Conservation (phyloP, 176 grass and related monocot species). For the Zizania latifolia region DNA sequence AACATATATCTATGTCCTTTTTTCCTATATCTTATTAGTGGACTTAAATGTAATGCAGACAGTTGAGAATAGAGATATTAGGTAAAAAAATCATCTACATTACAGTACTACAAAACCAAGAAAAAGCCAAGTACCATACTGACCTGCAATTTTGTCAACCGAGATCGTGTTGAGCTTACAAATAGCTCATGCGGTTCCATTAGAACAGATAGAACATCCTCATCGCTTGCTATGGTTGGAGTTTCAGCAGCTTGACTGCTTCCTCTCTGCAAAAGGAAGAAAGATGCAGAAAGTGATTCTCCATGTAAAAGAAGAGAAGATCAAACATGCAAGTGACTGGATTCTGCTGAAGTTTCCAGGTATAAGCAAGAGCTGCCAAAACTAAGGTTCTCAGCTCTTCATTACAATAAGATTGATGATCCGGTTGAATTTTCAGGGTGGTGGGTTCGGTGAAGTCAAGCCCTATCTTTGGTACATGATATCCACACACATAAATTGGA, state of each 20-base stretch:
- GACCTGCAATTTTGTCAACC: conserved; percentile 87
- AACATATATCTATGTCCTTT: not conserved
- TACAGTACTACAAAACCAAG: not conserved
- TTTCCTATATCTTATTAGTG: not conserved
- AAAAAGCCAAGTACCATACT: not conserved
- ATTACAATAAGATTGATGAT: not conserved
- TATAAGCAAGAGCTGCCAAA: conserved; percentile 7
- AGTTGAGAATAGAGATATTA: not conserved
- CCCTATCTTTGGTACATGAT: conserved; percentile 4
- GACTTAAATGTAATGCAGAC: not conserved
- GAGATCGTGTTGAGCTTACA: conserved; percentile 65
- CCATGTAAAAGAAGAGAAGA: conserved; percentile 10
- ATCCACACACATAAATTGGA: not conserved
- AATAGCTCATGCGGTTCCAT: conserved; percentile 76
- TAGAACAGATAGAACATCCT: conserved; percentile 67
- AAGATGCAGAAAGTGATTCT: conserved; percentile 9
- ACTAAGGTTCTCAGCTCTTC: not conserved
- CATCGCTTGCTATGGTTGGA: conserved; percentile 47
- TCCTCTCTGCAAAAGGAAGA: conserved; percentile 46
- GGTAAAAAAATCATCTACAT: not conserved
- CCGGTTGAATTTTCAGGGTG: not conserved
- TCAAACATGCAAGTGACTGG: not conserved
- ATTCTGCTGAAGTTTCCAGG: conserved; percentile 11
- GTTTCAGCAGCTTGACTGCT: conserved; percentile 56
- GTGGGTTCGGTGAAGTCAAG: not conserved